Conservation (phyloP, 2,329 filamentous ascomycete species). For the Arthroderma sp. region DNA sequence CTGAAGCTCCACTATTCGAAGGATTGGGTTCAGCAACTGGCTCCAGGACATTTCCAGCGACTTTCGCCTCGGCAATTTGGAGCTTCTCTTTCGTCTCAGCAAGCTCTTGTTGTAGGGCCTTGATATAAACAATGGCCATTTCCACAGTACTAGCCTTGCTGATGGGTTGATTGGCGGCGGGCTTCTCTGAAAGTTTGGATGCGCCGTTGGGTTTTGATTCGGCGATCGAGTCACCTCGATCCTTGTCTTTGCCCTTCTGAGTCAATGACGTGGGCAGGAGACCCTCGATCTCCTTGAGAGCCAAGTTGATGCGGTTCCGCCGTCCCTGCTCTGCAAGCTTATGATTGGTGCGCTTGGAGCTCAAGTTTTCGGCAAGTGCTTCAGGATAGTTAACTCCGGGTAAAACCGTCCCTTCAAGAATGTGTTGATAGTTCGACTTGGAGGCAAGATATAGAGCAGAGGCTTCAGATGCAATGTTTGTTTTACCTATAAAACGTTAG, state of each 20-base stretch:
- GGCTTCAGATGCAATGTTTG: conserved; percentile 41
- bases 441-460: conserved; percentile 69
- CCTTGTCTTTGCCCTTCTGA: conserved; percentile 29
- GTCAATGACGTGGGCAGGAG: conserved; percentile 52
- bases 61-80: conserved; percentile 49
- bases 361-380: conserved; percentile 81
- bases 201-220: conserved; percentile 31
- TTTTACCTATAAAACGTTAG: not conserved
- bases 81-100: conserved; percentile 51
- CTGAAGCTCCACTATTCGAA: not conserved
- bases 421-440: conserved; percentile 97
- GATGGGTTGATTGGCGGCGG: conserved; percentile 45
- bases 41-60: not conserved
- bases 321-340: conserved; percentile 96
- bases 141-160: conserved; percentile 98
- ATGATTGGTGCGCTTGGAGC: conserved; percentile 91
- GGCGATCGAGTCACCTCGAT: conserved; percentile 15
- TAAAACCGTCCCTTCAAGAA: conserved; percentile 81
- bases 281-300: conserved; percentile 78
- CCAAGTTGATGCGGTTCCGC: conserved; percentile 87
- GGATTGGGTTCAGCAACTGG: not conserved
- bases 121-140: conserved; percentile 90
- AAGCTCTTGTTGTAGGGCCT: conserved; percentile 62
- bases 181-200: conserved; percentile 35
- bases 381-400: conserved; percentile 84